phyloP scores from a whole-genome alignment of 352 stramenopile genomes.

The Nothophytophthora sp. region DNA sequence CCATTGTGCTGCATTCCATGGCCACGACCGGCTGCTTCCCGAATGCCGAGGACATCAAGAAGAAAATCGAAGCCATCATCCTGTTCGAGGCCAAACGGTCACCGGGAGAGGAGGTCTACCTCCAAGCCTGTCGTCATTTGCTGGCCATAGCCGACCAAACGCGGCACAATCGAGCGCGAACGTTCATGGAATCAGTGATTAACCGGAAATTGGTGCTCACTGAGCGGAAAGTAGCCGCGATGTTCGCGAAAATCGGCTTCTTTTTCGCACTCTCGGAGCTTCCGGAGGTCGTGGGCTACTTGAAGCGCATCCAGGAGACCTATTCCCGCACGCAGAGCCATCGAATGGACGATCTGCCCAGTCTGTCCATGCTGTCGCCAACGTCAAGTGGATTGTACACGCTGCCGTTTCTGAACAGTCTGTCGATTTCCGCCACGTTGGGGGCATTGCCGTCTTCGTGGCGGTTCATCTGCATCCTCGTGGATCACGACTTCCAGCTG shows the following conservation, averaged over 20 bases:
- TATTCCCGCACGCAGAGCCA: conserved; percentile 44
- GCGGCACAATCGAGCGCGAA: conserved; percentile 47
- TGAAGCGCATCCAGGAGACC: conserved; percentile 56
- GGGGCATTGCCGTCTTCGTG: conserved; percentile 35
- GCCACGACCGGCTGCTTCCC: conserved; percentile 44
- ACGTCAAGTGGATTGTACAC: conserved; percentile 40
- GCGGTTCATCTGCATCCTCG: conserved; percentile 53
- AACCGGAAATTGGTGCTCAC: conserved; percentile 66
- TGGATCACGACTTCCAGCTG: conserved; percentile 65
- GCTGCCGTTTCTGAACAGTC: conserved; percentile 44
- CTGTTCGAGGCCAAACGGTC: conserved; percentile 67
- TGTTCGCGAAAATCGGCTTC: conserved; percentile 62
- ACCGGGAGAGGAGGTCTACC: conserved; percentile 54
- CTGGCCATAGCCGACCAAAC: conserved; percentile 45
- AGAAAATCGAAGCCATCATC: conserved; percentile 56
- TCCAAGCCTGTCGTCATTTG: conserved; percentile 63
- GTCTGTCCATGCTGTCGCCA: conserved; percentile 53
- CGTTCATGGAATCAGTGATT: conserved; percentile 64
- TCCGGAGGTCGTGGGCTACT: conserved; percentile 43
- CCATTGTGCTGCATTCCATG: conserved; percentile 63
- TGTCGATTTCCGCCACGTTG: conserved; percentile 48
- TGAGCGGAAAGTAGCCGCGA: conserved; percentile 46
- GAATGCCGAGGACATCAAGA: conserved; percentile 44
- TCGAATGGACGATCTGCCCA: conserved; percentile 64
- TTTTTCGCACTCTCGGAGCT: conserved; percentile 52